Evolutionary conservation across 176 grass and related monocot genomes (phyloP).

Genomic region (Eragrostis nindensis): DNA sequence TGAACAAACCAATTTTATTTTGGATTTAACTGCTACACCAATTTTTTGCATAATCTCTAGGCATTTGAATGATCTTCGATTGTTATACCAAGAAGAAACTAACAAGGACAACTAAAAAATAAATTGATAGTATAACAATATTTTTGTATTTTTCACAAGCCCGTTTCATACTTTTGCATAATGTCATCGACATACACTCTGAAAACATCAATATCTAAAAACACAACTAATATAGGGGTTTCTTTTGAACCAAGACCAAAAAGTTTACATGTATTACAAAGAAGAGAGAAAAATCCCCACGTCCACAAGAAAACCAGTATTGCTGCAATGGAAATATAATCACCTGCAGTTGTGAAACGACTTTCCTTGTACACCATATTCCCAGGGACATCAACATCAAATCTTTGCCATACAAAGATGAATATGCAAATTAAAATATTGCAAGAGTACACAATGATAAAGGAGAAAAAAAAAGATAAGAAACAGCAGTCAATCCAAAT

Average conservation of each 20-base stretch:
- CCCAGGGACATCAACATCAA: constrained; percentile 99
- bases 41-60: not conserved
- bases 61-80: not conserved
- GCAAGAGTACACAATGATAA: not conserved
- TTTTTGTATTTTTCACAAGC: not conserved
- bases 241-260: not conserved
- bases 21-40: not conserved
- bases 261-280: not conserved
- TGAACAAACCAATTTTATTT: not conserved
- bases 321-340: constrained; percentile 15
- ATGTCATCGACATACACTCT: not conserved
- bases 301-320: constrained; percentile 4
- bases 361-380: constrained; percentile 99
- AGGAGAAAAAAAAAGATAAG: not conserved
- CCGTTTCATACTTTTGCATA: not conserved
- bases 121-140: not conserved
- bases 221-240: not conserved
- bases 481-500: not conserved
- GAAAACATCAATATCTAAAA: not conserved
- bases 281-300: constrained; percentile 2
- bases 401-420: constrained; percentile 56
- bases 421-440: constrained; percentile 2
- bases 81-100: constrained; percentile 10
- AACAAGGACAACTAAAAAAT: not conserved
- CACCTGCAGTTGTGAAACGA: constrained; percentile 73